Base-by-base conservation (phyloP, 2,329 filamentous ascomycete species). In the Nemania bipapillata region DNA sequence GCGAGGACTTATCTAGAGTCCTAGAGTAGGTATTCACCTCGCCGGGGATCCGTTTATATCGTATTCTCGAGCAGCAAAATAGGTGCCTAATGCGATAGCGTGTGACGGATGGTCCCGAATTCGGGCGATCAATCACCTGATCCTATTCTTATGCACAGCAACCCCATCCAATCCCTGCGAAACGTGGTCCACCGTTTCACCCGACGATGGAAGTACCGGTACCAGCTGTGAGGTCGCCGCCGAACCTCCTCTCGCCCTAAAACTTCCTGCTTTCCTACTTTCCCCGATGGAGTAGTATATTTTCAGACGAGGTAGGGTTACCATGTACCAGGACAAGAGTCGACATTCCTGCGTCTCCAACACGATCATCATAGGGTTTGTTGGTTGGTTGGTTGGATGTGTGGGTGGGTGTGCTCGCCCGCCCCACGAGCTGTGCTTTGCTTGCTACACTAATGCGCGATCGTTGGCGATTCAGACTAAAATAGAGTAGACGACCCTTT, bases 241-340 rank as follows among this genome's bases (percentile, higher is more conserved):
- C 32, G 5, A n/a, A n/a, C n/a, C n/a, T n/a, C 30, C 24, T 2
- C 28, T 35, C 53, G 37, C 56, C 26, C 63, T 63, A 63, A 60
- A 49, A 9, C 9, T 30, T 2, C 17, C 40, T 59, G 52, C 67
- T 63, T 69, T 2, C 17, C 40, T 59, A 56, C 67, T 63, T 69
- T 69, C 24, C 59, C 67, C 17, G 37, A 67, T 61, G 26, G 59
- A 64, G 63, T 61, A 69, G 53, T 56, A 63, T 66, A 55, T 63
- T 40, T 52, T 8, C n/a, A n/a, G n/a, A 7, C 7, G 20, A 20
- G 32, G 35, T 26, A 45, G 57, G 26, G 40, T n/a, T 58, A 59
- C 53, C 63, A 35, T 52, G 56, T 52, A 62, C 42, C 24, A 24
- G 49, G 63, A 57, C 35, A 26, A 58, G 26, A 52, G 22, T 28